Evolutionary conservation across 345 rosid species (phyloP).

Genomic region (Capsella bursapastoris): DNA sequence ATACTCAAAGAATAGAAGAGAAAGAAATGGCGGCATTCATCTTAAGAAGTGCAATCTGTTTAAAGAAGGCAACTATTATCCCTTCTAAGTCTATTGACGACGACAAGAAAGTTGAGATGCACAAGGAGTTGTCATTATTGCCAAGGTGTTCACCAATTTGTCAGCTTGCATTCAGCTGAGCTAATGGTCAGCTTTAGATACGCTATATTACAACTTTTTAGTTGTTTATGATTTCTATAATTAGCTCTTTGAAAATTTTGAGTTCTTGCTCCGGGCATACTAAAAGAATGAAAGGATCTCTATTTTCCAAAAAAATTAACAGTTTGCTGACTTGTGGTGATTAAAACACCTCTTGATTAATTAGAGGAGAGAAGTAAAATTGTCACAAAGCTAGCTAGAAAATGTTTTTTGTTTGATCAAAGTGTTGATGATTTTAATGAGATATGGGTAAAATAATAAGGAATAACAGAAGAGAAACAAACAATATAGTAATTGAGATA

Average conservation of each 20-base stretch:
- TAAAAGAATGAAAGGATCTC: background rate
- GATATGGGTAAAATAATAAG: no score
- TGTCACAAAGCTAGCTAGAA: background rate
- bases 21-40: conserved; percentile 9
- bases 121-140: background rate
- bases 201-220: background rate
- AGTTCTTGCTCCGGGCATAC: background rate
- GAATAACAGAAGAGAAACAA: no score
- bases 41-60: conserved; percentile 19
- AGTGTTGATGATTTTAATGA: no score
- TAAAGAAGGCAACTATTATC: conserved; percentile 10
- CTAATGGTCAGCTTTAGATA: background rate
- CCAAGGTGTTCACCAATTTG: background rate
- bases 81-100: background rate
- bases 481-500: no score
- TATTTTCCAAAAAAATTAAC: background rate
- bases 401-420: background rate
- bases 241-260: background rate
- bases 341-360: background rate
- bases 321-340: background rate
- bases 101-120: conserved; percentile 5
- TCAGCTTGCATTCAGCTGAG: conserved; percentile 1
- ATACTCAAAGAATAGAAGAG: conserved; percentile 18
- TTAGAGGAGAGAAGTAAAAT: background rate
- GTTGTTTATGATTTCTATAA: no score